Base-by-base conservation (phyloP, 2,329 filamentous ascomycete species). In the Bipolaris cookei region DNA sequence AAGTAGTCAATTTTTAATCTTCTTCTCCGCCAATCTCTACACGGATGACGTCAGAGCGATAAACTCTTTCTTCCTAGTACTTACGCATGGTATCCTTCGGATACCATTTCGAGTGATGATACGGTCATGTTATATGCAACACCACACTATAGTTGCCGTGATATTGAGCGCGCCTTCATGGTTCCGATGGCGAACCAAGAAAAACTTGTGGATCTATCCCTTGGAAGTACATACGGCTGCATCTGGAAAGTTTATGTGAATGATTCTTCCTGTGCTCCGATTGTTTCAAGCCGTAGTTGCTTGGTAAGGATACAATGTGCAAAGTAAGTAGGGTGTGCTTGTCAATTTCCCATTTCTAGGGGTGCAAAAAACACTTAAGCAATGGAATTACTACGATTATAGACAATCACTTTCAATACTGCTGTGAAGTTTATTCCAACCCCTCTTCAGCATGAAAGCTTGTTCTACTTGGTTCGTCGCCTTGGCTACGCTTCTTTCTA, bases 401-500 rank as follows among this genome's bases (percentile, higher is more conserved):
- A 30, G 28, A 4, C 28, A 10, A 30, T 30, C 10, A 30, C 28
- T 30, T 4, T 11, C 28, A 7, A 30, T 30, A 11, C 28, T 30
- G 28, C 28, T 30, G 28, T 30, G 28, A 30, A 30, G 28, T 30
- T 10, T 30, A 13, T 32, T 14, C 10, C 25, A 21, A 44, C 34
- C 28, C 28, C 28, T 30, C 42, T 35, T 35, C 44, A 54, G 38
- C 13, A 57, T 54, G 50, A 57, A 48, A 35, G 37, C 14, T 42
- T 43, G 35, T 39, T 48, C 14, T 14, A 34, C 41, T 21, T 55
- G 56, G 51, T 42, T 55, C 2, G 18, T 49, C 42, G 44, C 59
- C 44, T 54, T 55, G 52, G 18, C 52, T 21, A 37, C 60, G 14
- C 51, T 65, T 18, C 38, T 56, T n/a, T 50, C 46, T 10, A 28